Evolutionary conservation across 1,284 basidiomycete genomes (phyloP), one percentile per base, ranked within the genome.

Genomic region (Leccinum subrobustum): DNA sequence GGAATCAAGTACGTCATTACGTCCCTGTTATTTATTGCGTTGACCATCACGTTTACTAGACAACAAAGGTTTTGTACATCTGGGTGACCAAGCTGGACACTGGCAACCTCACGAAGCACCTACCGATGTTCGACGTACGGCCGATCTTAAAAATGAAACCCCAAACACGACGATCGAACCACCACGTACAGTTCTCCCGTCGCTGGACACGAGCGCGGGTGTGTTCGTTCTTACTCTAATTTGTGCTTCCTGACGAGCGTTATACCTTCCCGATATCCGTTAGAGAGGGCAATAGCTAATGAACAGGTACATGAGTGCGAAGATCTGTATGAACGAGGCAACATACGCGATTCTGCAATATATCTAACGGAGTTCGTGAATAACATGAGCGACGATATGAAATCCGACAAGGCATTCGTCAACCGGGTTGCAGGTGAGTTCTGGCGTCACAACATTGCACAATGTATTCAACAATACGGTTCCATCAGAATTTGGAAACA

Each of bases 251-350:
- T 23, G 20, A 47, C 11, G 6, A 47, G 18, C 18, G 18, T 18
- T 20, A 6, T 20, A 18, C 42, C 12, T 25, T 50, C 14, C 12
- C 14, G 16, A 33, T 16, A 4, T 44, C 5, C 31, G 52, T 20
- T 20, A 20, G 44, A 12, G 18, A 47, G 3, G 18, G 42, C 6
- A 20, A 12, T 2, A 47, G 11, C 6, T 47, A 20, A 12, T 8
- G 50, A 53, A 5, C 50, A 9, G 18, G 47, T 42, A 18, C 57
- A 60, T 44, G 6, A 52, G 18, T 60, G 58, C 6, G 50, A 60
- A 47, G 6, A 20, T 3, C 3, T 60, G 37, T 60, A 35, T 9
- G 12, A 7, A 1, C 2, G 44, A 3, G 57, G 31, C 4, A 29
- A 8, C 39, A 29, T 47, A 35, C 25, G 4, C 2, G 51, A 48